Evolutionary conservation across 2,329 filamentous ascomycete species (phyloP).

Genomic region (Penicillium griseofulvum): DNA sequence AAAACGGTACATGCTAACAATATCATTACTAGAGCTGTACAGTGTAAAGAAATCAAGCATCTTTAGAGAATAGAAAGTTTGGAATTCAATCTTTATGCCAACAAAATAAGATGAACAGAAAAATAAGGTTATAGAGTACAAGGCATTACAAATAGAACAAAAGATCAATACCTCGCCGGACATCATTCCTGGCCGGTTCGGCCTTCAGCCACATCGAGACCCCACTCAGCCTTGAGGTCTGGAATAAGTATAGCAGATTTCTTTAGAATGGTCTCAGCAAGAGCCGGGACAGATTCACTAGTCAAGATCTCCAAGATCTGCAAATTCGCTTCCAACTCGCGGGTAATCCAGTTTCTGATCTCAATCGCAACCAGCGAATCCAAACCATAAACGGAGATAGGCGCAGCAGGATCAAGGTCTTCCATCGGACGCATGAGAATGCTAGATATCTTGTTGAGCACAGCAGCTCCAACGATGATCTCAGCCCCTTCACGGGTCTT

Average conservation of each 20-base stretch:
- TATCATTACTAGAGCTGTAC: too few relatives aligned
- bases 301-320: constrained; percentile 30
- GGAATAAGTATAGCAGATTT: constrained; percentile 20
- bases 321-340: constrained; percentile 22
- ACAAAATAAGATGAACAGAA: not conserved
- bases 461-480: constrained; percentile 6
- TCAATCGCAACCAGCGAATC: constrained; percentile 34
- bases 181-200: constrained; percentile 1
- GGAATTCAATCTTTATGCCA: not conserved
- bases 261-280: constrained; percentile 23
- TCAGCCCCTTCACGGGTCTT: constrained; percentile 8
- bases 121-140: constrained; percentile 1
- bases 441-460: constrained; percentile 19
- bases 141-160: not conserved
- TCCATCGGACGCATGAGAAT: constrained; percentile 24
- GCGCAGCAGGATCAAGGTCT: constrained; percentile 16
- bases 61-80: not conserved
- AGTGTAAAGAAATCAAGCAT: not conserved
- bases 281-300: constrained; percentile 18
- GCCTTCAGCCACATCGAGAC: constrained; percentile 10
- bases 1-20: too few relatives aligned
- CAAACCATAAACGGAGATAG: constrained; percentile 25
- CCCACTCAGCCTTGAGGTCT: constrained; percentile 20
- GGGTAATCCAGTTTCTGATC: constrained; percentile 30
- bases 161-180: not conserved